These are phyloP conservation scores for Auricularia heimuer DNA, from an alignment of 768 basidiomycete species.

Conservation along the genomic window DNA sequence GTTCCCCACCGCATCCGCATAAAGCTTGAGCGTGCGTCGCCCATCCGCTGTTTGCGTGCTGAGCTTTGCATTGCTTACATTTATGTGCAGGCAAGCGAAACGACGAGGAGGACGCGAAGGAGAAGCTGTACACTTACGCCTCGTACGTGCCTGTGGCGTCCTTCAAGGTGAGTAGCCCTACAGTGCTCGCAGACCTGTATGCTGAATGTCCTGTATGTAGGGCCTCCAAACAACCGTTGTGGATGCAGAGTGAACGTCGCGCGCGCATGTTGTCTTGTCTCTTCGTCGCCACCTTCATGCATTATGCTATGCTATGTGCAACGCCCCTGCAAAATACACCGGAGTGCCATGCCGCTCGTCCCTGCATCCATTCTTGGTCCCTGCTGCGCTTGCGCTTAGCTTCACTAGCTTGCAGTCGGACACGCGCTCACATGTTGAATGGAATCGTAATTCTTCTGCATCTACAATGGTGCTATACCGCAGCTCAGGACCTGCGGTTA, in stretches of 20 bases:
- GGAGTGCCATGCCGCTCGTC: background rate
- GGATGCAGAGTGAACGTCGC: conserved; percentile 57
- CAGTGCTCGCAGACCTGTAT: conserved; percentile 4
- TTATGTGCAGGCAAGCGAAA: conserved; percentile 76
- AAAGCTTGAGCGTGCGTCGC: conserved; percentile 80
- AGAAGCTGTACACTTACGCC: conserved; percentile 92
- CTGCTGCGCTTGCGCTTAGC: background rate
- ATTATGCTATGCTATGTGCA: background rate
- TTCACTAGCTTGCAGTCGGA: too few relatives aligned
- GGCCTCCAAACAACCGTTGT: conserved; percentile 76
- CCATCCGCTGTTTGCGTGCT: background rate
- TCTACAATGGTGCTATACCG: too few relatives aligned
- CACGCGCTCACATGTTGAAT: too few relatives aligned
- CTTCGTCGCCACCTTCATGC: background rate
- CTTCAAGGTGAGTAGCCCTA: conserved; percentile 63
- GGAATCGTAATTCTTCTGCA: too few relatives aligned
- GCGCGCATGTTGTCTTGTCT: background rate
- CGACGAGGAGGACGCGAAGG: conserved; percentile 97
- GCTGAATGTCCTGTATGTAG: conserved; percentile 28
- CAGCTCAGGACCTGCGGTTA: too few relatives aligned
- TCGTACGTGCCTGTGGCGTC: conserved; percentile 64
- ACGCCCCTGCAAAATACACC: background rate
- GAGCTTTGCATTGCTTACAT: conserved; percentile 9
- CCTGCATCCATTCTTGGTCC: background rate
- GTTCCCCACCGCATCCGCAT: conserved; percentile 89